Evolutionary conservation across 148 eudicot genomes (phyloP), one percentile per base, ranked within the genome.

Genomic region (Bassia scoparia): DNA sequence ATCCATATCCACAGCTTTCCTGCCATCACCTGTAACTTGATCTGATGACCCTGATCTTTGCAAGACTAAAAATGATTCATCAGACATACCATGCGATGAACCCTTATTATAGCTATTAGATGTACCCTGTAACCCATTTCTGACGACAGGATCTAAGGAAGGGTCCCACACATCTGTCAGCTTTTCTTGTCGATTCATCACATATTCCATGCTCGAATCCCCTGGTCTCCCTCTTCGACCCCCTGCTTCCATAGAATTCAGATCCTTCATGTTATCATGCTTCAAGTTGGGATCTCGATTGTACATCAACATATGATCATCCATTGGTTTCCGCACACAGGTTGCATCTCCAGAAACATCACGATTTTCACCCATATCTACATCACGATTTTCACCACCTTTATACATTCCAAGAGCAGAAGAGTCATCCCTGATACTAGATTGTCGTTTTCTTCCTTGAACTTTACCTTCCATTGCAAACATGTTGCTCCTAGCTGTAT

Each of bases 41-140:
- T 87, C 89, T 20, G 78, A 58, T 62, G 91, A 82, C 52, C 85
- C 86, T 44, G 90, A 83, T 76, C 94, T 84, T 60, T 79, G 81
- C 31, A 94, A 84, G 76, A 88, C 85, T 27, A 96, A 75, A 73
- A 88, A 86, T 53, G 96, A 85, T 41, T 92, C 99, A 78, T 90
- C 99, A 76, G 76, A 75, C 78, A 79, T 72, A 59, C 74, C 82
- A 62, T 67, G 71, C 9, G 84, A 64, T 15, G 79, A 73, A 18
- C 72, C 76, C 67, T 62, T 76, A 34, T 75, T 78, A 34, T 76
- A 74, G 77, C 73, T 74, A 34, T 71, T 68, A 31, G 54, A 74
- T 34, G 83, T 69, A 81, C 63, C 81, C 70, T 80, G 83, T 73
- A 74, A 78, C 75, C 82, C 79, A 80, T 83, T 85, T 61, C 80